Conservation (phyloP, 2,329 filamentous ascomycete species). For the Fusarium paranaense region DNA sequence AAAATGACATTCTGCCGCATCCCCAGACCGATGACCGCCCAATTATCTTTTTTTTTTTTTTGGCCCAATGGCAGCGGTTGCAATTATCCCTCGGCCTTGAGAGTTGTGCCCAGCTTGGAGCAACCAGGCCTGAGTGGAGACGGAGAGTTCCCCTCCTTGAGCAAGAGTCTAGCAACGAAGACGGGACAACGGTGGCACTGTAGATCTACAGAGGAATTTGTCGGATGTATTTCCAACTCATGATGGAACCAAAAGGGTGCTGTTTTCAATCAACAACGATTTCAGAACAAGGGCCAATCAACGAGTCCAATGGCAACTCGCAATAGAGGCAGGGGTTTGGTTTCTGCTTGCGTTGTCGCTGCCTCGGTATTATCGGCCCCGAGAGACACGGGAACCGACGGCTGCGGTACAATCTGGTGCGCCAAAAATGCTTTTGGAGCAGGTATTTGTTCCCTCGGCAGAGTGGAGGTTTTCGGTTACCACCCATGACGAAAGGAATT, state of each 20-base stretch:
- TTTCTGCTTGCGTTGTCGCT: not conserved
- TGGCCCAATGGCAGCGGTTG: not conserved
- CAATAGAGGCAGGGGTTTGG: not conserved
- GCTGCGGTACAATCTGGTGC: not conserved
- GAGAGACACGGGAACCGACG: not conserved
- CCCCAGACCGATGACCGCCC: not conserved
- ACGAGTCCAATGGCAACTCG: not conserved
- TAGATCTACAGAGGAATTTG: not conserved
- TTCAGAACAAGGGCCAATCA: not conserved
- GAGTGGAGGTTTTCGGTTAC: constrained; percentile 47
- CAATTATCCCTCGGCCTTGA: not conserved
- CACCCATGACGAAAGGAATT: constrained; percentile 46
- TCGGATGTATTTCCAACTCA: not conserved
- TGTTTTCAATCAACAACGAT: not conserved
- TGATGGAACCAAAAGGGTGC: not conserved
- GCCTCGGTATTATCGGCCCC: not conserved
- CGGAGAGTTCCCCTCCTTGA: not conserved
- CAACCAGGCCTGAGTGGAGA: not conserved
- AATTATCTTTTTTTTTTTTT: not conserved
- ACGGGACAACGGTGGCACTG: not conserved
- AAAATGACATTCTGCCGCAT: not conserved
- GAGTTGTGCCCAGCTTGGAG: not conserved
- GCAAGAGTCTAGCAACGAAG: not conserved
- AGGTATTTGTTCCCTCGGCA: constrained; percentile 38
- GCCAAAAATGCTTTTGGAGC: constrained; percentile 8